Conservation (phyloP, 1,139 yeast species). For the Candida sojae region DNA sequence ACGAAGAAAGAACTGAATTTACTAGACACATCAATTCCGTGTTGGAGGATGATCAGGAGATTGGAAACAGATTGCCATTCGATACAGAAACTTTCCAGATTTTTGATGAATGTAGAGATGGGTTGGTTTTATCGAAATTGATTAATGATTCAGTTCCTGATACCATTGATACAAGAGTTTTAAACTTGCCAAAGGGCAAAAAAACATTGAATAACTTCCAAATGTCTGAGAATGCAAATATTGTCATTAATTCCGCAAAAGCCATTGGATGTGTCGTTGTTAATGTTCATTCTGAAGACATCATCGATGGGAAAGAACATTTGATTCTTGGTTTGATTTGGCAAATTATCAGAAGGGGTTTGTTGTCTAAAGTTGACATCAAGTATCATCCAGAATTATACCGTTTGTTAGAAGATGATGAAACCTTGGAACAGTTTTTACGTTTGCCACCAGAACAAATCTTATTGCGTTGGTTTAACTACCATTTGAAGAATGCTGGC, state of each 20-base stretch:
- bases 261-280: constrained; percentile 99
- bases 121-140: constrained; percentile 86
- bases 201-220: constrained; percentile 91
- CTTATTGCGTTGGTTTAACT: constrained; percentile 95
- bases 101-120: constrained; percentile 96
- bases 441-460: constrained; percentile 98
- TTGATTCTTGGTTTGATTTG: constrained; percentile 92
- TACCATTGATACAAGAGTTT: constrained; percentile 96
- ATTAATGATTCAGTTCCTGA: constrained; percentile 98
- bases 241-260: constrained; percentile 96
- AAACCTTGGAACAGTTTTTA: constrained; percentile 92
- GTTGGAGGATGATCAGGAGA: constrained; percentile 83
- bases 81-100: constrained; percentile 94
- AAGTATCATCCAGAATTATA: constrained; percentile 95
- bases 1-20: constrained; percentile 94
- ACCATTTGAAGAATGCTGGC: constrained; percentile 91
- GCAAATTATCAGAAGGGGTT: constrained; percentile 97
- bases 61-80: constrained; percentile 85
- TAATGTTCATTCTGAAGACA: constrained; percentile 95
- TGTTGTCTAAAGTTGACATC: constrained; percentile 91
- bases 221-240: constrained; percentile 95
- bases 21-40: constrained; percentile 95
- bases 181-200: constrained; percentile 75
- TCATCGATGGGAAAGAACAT: constrained; percentile 96
- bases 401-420: constrained; percentile 93